A percentile compares a stretch with the other conserved stretches of the same genome.
phyloP scores from a whole-genome alignment of 208 protist genomes.

The Leishmania martiniquensis region DNA sequence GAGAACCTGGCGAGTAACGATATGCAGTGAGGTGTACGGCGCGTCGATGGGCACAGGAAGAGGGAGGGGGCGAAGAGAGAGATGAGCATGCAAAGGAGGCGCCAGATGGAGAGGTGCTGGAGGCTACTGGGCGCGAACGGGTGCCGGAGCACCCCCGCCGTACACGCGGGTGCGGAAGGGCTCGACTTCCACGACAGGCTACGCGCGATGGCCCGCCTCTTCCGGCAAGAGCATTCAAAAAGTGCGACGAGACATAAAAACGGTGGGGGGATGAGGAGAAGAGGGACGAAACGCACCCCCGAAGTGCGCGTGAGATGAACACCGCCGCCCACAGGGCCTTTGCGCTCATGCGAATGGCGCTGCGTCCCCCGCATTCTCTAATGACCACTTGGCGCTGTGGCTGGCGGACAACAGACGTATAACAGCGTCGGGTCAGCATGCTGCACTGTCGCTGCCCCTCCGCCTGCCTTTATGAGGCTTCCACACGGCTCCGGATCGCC shows the following conservation, averaged over 20 bases:
- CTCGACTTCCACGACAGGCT: neutral
- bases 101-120: neutral
- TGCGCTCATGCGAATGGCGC: neutral
- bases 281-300: neutral
- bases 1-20: neutral
- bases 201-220: neutral
- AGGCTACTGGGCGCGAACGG: neutral
- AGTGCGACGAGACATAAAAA: neutral
- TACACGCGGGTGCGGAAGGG: too few relatives aligned
- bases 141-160: too few relatives aligned
- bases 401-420: neutral
- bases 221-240: neutral
- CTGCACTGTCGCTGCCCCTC: neutral
- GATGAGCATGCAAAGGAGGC: too few relatives aligned
- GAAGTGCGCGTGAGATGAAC: neutral
- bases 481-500: constrained; percentile 45
- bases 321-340: neutral
- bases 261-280: neutral
- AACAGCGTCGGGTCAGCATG: neutral
- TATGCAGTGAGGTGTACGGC: neutral
- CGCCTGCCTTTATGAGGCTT: neutral
- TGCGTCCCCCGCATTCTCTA: neutral
- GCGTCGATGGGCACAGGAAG: neutral
- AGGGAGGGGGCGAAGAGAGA: neutral
- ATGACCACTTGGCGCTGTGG: neutral